Conservation (phyloP, 2,329 filamentous ascomycete genomes). For the Neobulgaria alba region DNA sequence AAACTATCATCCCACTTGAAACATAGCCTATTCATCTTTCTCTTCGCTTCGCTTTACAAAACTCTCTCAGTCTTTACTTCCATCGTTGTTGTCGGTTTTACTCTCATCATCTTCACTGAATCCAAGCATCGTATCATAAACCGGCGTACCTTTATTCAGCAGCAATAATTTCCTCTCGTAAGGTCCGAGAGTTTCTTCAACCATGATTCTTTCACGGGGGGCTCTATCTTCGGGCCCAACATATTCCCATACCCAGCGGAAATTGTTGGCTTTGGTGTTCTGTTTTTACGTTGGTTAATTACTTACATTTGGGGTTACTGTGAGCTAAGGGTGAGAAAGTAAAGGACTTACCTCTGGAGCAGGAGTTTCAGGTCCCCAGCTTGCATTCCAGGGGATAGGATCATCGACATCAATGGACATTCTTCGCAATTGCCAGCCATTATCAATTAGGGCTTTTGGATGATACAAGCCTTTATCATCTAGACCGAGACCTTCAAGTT, state of each 20-base stretch:
- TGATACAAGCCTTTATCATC: slow-evolving; percentile 37
- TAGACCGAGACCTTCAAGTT: slow-evolving; percentile 30
- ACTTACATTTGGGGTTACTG: too few relatives aligned
- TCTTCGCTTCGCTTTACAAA: too few relatives aligned
- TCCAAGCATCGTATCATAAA: slow-evolving; percentile 1
- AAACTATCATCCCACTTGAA: not conserved
- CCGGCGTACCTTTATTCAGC: slow-evolving; percentile 27
- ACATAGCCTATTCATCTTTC: not conserved
- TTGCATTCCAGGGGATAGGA: slow-evolving; percentile 30
- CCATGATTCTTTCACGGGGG: slow-evolving; percentile 35
- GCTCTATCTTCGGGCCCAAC: slow-evolving; percentile 35
- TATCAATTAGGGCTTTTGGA: slow-evolving; percentile 32
- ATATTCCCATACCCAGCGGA: slow-evolving; percentile 48
- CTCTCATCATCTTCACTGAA: not conserved
- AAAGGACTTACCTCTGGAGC: slow-evolving; percentile 14
- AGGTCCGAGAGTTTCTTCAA: slow-evolving; percentile 45
- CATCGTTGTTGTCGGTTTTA: not conserved
- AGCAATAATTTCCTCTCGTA: slow-evolving; percentile 42
- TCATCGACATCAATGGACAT: slow-evolving; percentile 19
- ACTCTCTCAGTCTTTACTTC: not conserved
- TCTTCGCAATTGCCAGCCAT: slow-evolving; percentile 21
- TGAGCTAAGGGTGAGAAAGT: not conserved
- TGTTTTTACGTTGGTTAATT: slow-evolving; percentile 2
- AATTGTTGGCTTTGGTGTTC: slow-evolving; percentile 26
- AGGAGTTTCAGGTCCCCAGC: slow-evolving; percentile 21